These are phyloP conservation scores for Hyphopichia buzzinii DNA, from an alignment of 1,139 yeast species.

Conservation along the genomic window DNA sequence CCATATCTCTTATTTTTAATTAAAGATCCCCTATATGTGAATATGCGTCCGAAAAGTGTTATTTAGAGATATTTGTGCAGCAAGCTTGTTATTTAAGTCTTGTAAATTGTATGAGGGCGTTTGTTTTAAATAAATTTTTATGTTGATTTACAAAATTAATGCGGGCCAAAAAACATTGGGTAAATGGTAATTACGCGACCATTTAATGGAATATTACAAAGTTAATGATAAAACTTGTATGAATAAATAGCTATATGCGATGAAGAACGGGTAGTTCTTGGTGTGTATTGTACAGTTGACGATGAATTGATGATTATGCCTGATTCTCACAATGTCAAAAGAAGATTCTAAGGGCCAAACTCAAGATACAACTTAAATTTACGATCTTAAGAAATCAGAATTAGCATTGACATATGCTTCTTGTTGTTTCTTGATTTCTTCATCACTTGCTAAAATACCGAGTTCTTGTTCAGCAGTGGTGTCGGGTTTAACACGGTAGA, in stretches of 20 bases:
- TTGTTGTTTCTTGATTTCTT: constrained; percentile 25
- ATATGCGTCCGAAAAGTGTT: too few species aligned
- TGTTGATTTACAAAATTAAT: constrained; percentile 1
- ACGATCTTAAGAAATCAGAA: constrained; percentile 36
- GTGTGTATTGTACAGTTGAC: constrained; percentile 1
- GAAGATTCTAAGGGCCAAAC: background rate
- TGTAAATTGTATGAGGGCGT: background rate
- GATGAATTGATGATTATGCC: background rate
- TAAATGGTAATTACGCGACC: background rate
- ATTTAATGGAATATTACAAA: too few species aligned
- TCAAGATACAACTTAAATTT: constrained; percentile 7
- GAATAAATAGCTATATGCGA: background rate
- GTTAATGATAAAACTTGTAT: background rate
- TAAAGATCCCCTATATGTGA: too few species aligned
- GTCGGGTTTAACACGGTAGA: constrained; percentile 46
- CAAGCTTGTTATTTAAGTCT: background rate
- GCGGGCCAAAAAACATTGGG: background rate
- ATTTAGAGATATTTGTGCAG: background rate
- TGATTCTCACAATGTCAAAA: background rate
- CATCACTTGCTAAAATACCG: constrained; percentile 36
- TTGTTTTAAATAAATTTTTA: background rate
- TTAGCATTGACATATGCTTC: constrained; percentile 35
- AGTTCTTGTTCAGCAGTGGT: constrained; percentile 38
- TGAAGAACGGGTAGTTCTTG: background rate
- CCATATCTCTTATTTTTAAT: constrained; percentile 6